Evolutionary conservation across 2,329 filamentous ascomycete genomes (phyloP).

Genomic region (Calonectria hawksworthii): DNA sequence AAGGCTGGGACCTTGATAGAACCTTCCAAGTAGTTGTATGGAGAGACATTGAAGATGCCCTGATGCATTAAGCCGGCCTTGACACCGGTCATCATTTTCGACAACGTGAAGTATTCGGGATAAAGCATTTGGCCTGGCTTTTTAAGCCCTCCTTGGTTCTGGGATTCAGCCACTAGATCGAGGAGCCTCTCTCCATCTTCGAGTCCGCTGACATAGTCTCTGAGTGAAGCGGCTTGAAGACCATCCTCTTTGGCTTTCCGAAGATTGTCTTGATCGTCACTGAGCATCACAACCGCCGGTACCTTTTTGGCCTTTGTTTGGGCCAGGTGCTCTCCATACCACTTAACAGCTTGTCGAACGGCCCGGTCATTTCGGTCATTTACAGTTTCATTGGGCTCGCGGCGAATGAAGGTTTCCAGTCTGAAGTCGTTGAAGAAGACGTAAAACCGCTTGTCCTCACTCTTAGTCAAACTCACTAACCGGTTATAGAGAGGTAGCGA

Average conservation of each 20-base stretch:
- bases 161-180: conserved; percentile 91
- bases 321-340: conserved; percentile 89
- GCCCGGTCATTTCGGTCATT: conserved; percentile 98
- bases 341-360: conserved; percentile 86
- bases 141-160: conserved; percentile 75
- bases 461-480: conserved; percentile 89
- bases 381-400: conserved; percentile 85
- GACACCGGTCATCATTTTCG: conserved; percentile 93
- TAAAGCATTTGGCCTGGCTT: conserved; percentile 82
- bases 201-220: conserved; percentile 86
- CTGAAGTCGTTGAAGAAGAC: conserved; percentile 99
- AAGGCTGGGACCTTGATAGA: conserved; percentile 92
- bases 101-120: conserved; percentile 89
- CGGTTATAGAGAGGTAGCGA: conserved; percentile 96
- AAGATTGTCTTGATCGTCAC: conserved; percentile 90
- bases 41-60: conserved; percentile 94
- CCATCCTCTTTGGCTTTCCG: conserved; percentile 83
- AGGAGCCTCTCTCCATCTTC: conserved; percentile 88
- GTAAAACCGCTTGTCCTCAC: conserved; percentile 97
- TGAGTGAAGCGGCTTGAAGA: conserved; percentile 76
- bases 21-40: conserved; percentile 97
- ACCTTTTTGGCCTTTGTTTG: conserved; percentile 71
- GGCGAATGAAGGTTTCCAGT: conserved; percentile 86
- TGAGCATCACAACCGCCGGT: conserved; percentile 92
- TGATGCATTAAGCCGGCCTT: conserved; percentile 93